Base-by-base conservation (phyloP, 345 rosid species). In the Theobroma cacao region DNA sequence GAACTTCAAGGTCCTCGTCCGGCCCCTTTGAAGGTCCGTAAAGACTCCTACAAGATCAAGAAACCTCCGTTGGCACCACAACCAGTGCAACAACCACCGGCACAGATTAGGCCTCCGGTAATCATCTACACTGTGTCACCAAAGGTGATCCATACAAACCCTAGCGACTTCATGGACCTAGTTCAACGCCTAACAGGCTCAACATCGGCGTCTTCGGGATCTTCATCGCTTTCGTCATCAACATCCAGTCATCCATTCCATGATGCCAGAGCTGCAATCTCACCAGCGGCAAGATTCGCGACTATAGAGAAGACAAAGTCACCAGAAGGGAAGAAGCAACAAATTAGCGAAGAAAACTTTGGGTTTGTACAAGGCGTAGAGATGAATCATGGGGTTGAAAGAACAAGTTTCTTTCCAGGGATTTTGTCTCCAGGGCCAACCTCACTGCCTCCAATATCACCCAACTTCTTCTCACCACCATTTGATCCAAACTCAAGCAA, bases 131-230 rank as follows among this genome's bases (percentile, higher is more conserved):
- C 96, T 1, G 89, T 90, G 45, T 91, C 98, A 4, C 97, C 98
- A 0, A 94, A 88, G 83, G 89, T 94, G 52, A 92, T 94, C 71
- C 97, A 94, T 82, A 92, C 96, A 8, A 88, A 87, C 73, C 97
- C 98, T 26, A 85, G 80, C 53, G 91, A 94, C 41, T 94, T 94
- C 90, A 94, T 90, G 97, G 81, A 71, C 70, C 87, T 94, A n/a
- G 98, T 94, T 15, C 97, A 94, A 81, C 92, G 98, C 41, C 98
- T 95, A 58, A 95, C 98, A 14, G 98, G 98, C 9, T 75, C 89
- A 1, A 53, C 89, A 11, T 83, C 94, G 1, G 77, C 88, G 10
- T 18, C 83, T 6, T 18, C 76, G 5, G 36, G 74, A 11, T 38
- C 78, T 5, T 59, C 78, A 1, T 64, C 75, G 43, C 33, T 73